Evolutionary conservation across 257 asterid genomes (phyloP).

Genomic region (Vinca minor): DNA sequence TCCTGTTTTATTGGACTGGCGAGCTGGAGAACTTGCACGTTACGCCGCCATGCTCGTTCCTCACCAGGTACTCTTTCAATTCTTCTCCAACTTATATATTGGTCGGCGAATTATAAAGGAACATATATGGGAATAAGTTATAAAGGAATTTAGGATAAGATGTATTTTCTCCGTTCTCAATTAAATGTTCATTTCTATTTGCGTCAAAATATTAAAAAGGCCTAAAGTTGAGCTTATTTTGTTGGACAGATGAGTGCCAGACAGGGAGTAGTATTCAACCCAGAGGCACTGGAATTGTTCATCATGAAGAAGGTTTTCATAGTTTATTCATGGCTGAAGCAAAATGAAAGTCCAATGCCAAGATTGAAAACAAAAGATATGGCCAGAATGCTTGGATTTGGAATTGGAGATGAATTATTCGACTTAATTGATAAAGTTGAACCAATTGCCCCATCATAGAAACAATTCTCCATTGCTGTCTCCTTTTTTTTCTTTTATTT

Average conservation of each 20-base stretch:
- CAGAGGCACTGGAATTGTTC: constrained; percentile 79
- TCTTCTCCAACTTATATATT: too few relatives aligned
- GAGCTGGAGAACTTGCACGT: constrained; percentile 92
- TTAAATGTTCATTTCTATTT: too few relatives aligned
- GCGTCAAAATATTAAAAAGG: too few relatives aligned
- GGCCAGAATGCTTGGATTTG: constrained; percentile 90
- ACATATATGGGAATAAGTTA: too few relatives aligned
- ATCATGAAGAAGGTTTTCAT: constrained; percentile 63
- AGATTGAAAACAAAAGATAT: constrained; percentile 73
- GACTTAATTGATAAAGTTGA: constrained; percentile 55
- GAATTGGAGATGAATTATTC: constrained; percentile 78
- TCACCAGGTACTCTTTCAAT: constrained; percentile 95
- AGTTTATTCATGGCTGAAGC: constrained; percentile 69
- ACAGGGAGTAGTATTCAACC: constrained; percentile 81
- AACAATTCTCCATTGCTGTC: too few relatives aligned
- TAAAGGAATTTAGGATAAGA: too few relatives aligned
- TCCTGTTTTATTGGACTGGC: constrained; percentile 78
- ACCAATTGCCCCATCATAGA: constrained; percentile 7
- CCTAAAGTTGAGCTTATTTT: neutral
- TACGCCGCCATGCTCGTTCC: constrained; percentile 89
- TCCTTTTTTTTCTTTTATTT: too few relatives aligned
- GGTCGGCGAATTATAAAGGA: too few relatives aligned
- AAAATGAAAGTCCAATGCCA: constrained; percentile 45
- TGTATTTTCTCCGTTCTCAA: too few relatives aligned
- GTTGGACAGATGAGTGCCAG: constrained; percentile 57